A percentile compares a stretch with the other conserved stretches of the same genome.
These are phyloP conservation scores for Mycena galopus DNA, from an alignment of 768 basidiomycete genomes.

Conservation along the genomic window DNA sequence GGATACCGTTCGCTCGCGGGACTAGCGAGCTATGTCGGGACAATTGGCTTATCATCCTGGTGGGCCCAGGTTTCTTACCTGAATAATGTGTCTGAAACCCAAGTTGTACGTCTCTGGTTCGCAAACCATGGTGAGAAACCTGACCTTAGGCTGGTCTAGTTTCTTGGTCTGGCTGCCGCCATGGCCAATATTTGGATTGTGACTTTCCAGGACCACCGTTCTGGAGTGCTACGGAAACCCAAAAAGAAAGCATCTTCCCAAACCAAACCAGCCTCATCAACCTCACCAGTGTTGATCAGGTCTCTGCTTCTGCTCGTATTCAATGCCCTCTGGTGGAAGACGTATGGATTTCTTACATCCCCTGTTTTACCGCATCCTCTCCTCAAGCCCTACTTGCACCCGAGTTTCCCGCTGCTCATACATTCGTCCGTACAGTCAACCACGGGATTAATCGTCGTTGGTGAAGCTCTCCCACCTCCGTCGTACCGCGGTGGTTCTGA, in stretches of 20 bases:
- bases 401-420: conserved; percentile 69
- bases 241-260: conserved; percentile 36
- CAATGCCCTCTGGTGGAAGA: conserved; percentile 51
- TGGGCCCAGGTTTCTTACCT: conserved; percentile 45
- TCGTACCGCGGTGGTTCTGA: conserved; percentile 45
- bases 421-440: conserved; percentile 75
- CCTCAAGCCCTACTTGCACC: conserved; percentile 62
- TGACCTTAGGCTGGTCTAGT: conserved; percentile 24
- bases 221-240: conserved; percentile 34
- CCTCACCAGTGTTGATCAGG: conserved; percentile 32
- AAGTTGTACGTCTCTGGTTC: conserved; percentile 50
- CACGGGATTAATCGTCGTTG: conserved; percentile 90
- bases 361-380: conserved; percentile 72
- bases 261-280: conserved; percentile 31
- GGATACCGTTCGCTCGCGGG: conserved; percentile 23
- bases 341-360: conserved; percentile 57
- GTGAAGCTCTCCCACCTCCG: conserved; percentile 67
- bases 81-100: conserved; percentile 51
- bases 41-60: conserved; percentile 12
- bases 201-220: conserved; percentile 10
- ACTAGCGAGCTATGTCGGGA: conserved; percentile 11
- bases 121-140: not conserved
- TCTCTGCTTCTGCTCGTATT: conserved; percentile 45
- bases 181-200: conserved; percentile 35
- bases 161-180: conserved; percentile 35